phyloP scores from a whole-genome alignment of 352 stramenopile genomes.

The Globisporangium canariense region DNA sequence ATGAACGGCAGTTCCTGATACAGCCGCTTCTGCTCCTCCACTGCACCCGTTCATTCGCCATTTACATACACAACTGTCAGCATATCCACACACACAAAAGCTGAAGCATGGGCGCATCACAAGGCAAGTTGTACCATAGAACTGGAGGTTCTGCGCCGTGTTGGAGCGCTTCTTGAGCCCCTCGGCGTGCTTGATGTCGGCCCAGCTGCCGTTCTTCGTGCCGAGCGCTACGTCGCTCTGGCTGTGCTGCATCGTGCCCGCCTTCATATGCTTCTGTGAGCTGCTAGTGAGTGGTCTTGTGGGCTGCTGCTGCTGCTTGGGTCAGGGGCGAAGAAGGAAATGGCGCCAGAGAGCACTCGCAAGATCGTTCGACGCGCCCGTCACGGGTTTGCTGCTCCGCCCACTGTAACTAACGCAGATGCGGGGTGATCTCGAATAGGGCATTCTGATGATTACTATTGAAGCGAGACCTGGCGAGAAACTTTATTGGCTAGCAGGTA shows the following conservation, averaged over 20 bases:
- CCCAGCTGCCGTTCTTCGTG: slow-evolving; percentile 56
- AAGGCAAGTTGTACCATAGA: slow-evolving; percentile 46
- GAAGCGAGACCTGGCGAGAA: no score
- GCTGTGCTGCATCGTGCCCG: slow-evolving; percentile 56
- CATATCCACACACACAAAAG: neutral
- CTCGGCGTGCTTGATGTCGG: slow-evolving; percentile 63
- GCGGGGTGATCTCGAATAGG: neutral
- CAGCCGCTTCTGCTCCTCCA: slow-evolving; percentile 69
- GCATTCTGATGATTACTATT: slow-evolving; percentile 3
- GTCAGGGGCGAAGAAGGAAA: neutral
- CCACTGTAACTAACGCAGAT: slow-evolving; percentile 4
- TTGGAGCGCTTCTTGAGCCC: slow-evolving; percentile 76
- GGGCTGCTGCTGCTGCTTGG: neutral
- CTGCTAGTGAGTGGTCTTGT: neutral
- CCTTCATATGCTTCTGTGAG: neutral
- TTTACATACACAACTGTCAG: neutral
- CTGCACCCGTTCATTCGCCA: slow-evolving; percentile 16
- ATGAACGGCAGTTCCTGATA: slow-evolving; percentile 75
- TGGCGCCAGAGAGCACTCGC: slow-evolving; percentile 2
- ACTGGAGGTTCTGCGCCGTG: slow-evolving; percentile 74
- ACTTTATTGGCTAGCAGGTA: neutral
- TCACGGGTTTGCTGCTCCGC: neutral
- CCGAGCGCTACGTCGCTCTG: slow-evolving; percentile 66
- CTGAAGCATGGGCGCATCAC: neutral
- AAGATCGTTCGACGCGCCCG: slow-evolving; percentile 6